Evolutionary conservation across 1,284 basidiomycete species (phyloP).

Genomic region (Termitomyces sp.): DNA sequence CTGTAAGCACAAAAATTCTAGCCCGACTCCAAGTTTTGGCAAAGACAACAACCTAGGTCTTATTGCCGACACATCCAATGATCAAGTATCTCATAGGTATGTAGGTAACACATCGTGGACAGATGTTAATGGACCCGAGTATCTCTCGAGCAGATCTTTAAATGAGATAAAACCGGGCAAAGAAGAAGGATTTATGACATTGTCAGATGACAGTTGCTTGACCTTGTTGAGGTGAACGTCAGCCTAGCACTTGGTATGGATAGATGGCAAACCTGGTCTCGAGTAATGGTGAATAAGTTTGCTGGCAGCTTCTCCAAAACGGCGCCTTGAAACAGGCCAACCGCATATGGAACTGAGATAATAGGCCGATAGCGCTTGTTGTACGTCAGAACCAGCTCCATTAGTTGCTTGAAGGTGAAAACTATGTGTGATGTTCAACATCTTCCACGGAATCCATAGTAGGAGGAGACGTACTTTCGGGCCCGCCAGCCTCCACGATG

Average conservation of each 20-base stretch:
- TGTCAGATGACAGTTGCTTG: constrained; percentile 55
- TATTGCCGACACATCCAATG: too few species aligned
- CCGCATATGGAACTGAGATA: constrained; percentile 53
- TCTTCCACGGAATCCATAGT: background rate
- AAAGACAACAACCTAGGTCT: too few species aligned
- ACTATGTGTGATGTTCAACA: constrained; percentile 32
- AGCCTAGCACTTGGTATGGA: background rate
- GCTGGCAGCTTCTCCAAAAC: constrained; percentile 57
- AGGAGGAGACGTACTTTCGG: constrained; percentile 43
- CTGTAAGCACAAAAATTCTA: background rate
- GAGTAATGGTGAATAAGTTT: constrained; percentile 64
- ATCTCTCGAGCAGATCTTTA: constrained; percentile 35
- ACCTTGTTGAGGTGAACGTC: constrained; percentile 32
- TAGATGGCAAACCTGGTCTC: constrained; percentile 45
- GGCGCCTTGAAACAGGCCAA: constrained; percentile 57
- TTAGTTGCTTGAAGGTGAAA: constrained; percentile 59
- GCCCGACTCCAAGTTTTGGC: background rate
- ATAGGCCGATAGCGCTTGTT: constrained; percentile 49
- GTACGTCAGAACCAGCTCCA: constrained; percentile 55
- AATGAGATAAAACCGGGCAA: constrained; percentile 35
- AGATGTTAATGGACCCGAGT: constrained; percentile 37
- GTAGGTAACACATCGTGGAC: constrained; percentile 51
- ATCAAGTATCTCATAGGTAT: constrained; percentile 40
- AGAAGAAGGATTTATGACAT: constrained; percentile 40
- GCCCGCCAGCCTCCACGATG: constrained; percentile 65